Conservation (phyloP, 2,329 filamentous ascomycete genomes). For the Neofusicoccum sp. region DNA sequence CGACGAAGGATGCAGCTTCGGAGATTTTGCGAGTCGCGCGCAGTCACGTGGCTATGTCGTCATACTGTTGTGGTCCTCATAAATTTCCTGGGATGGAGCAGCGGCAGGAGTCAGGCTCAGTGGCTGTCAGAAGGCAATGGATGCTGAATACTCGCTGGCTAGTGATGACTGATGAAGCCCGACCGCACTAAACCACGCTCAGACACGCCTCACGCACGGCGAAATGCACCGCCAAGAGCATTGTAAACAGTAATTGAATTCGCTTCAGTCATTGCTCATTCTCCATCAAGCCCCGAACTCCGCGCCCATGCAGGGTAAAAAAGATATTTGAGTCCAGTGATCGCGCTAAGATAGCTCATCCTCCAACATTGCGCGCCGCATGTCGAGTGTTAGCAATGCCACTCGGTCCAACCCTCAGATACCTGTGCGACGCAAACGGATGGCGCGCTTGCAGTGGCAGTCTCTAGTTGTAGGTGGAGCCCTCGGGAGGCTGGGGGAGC, state of each 20-base stretch:
- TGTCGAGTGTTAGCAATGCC: too few species aligned
- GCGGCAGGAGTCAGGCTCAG: too few species aligned
- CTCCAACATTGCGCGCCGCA: background rate
- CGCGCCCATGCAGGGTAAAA: slow-evolving; percentile 16
- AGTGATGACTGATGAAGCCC: background rate
- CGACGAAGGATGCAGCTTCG: background rate
- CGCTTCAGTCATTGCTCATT: background rate
- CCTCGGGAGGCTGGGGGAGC: slow-evolving; percentile 88
- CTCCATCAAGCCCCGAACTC: slow-evolving; percentile 12
- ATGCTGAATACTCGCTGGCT: background rate
- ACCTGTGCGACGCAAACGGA: background rate
- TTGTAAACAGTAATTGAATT: background rate
- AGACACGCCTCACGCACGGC: too few species aligned
- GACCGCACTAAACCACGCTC: too few species aligned
- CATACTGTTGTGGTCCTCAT: background rate
- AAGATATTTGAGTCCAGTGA: background rate
- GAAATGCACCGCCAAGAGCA: too few species aligned
- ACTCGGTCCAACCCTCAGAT: background rate
- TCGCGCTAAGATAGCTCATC: background rate
- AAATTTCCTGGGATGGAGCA: too few species aligned
- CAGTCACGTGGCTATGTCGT: slow-evolving; percentile 12
- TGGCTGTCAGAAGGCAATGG: too few species aligned
- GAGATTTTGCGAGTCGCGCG: slow-evolving; percentile 5
- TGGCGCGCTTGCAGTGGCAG: background rate
- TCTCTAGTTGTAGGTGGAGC: slow-evolving; percentile 55